Base-by-base conservation (phyloP, 2,329 filamentous ascomycete species). In the Drechslerella coelobrocha region DNA sequence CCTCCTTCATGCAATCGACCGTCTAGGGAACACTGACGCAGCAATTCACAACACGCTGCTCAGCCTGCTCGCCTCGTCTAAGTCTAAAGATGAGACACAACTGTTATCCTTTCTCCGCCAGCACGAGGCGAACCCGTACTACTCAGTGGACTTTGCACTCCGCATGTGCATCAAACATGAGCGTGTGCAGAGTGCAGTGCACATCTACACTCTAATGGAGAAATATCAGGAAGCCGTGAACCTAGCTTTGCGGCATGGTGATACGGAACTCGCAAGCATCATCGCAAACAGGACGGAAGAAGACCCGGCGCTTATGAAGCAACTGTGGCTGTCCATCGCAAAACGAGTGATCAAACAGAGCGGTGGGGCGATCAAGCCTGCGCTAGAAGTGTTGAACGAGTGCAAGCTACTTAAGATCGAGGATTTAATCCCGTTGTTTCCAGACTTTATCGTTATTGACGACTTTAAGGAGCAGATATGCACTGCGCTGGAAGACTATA, bases 381-480 rank as follows among this genome's bases (percentile, higher is more conserved):
- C 94, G 1, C 96, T 99, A 74, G 91, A 95, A 72, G 97, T 99
- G 77, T 84, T 97, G 10, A 91, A 91, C 75, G 88, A 91, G 8
- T 97, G 93, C 78, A 92, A 97, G 71, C 83, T 97, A 10, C 85
- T 99, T 52, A 89, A 89, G 73, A 99, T 99, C 73, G 94, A 99
- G 80, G 94, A 99, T 76, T 81, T 99, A 27, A 97, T 99, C 41
- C 94, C 94, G 0, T 97, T 99, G 82, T 99, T 99, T 80, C 94
- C 94, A 0, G 94, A 99, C 78, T 99, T 99, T 77, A 92, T 97
- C 23, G 90, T 97, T 55, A 97, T 99, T 72, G 94, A 99, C 78
- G 94, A 97, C 79, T 99, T 99, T 84, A 97, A 97, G 78, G 92
- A 97, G 73, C 94, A 99, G 78, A 97, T 99, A 37, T 99, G 94